Conservation (phyloP, 306 rosid genomes). For the Coriaria nepalensis region DNA sequence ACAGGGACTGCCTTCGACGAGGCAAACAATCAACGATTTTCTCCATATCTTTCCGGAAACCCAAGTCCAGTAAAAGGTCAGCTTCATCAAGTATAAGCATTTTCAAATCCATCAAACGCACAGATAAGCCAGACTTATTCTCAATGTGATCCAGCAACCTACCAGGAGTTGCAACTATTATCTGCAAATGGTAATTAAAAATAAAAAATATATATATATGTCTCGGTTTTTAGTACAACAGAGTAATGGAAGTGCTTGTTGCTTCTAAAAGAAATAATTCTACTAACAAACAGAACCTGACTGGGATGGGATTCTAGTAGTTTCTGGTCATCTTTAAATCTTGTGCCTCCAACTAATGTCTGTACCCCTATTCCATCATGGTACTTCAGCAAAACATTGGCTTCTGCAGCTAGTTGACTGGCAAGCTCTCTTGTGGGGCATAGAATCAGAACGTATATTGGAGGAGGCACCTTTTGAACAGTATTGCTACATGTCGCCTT, state of each 20-base stretch:
- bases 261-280: neutral
- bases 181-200: conserved; percentile 31
- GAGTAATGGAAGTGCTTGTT: neutral
- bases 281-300: conserved; percentile 44
- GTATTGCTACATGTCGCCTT: conserved; percentile 41
- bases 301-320: conserved; percentile 79
- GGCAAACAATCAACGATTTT: conserved; percentile 92
- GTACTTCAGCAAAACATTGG: conserved; percentile 60
- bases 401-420: conserved; percentile 79
- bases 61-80: conserved; percentile 76
- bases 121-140: conserved; percentile 69
- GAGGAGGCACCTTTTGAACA: conserved; percentile 47
- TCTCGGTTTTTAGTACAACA: too few species aligned
- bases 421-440: conserved; percentile 98
- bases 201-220: neutral
- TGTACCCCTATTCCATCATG: conserved; percentile 75
- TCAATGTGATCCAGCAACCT: conserved; percentile 90
- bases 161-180: conserved; percentile 92
- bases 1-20: conserved; percentile 67
- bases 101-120: conserved; percentile 67
- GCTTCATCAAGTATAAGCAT: conserved; percentile 95
- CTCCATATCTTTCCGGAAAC: conserved; percentile 85
- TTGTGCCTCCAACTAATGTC: conserved; percentile 79
- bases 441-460: conserved; percentile 63
- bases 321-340: conserved; percentile 76